Percentiles rank a stretch among this genome's conserved stretches.
These are phyloP conservation scores for Melocanna baccifera DNA, from an alignment of 176 grass and related monocot genomes.

Conservation along the genomic window DNA sequence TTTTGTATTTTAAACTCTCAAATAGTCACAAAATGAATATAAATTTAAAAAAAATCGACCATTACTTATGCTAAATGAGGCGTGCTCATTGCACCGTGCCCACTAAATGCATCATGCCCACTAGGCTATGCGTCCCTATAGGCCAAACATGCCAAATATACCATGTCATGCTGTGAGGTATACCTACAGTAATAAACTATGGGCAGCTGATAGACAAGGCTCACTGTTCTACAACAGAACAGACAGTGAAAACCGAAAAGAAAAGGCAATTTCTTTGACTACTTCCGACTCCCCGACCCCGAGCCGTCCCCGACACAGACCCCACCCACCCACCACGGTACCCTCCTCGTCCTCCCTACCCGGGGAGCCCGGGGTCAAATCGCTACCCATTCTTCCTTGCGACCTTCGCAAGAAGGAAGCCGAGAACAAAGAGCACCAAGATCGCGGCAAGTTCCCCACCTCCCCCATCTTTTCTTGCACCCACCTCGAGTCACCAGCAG, in stretches of 20 bases:
- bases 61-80: too few species aligned
- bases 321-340: not conserved
- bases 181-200: too few species aligned
- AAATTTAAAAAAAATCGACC: too few species aligned
- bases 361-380: not conserved
- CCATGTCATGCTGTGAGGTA: too few species aligned
- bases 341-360: not conserved
- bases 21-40: too few species aligned
- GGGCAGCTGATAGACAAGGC: too few species aligned
- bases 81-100: too few species aligned
- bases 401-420: slow-evolving; percentile 20
- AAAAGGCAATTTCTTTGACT: not conserved
- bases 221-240: too few species aligned
- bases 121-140: too few species aligned
- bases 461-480: not conserved
- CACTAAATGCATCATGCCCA: too few species aligned
- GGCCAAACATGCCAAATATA: too few species aligned
- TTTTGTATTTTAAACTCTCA: too few species aligned
- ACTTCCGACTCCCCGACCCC: not conserved
- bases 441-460: slow-evolving; percentile 5
- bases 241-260: not conserved
- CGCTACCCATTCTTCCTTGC: not conserved
- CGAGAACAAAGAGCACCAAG: slow-evolving; percentile 5
- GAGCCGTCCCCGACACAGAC: not conserved
- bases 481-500: not conserved